Conservation (phyloP, 2,329 filamentous ascomycete genomes). For the Cercospora janseana region DNA sequence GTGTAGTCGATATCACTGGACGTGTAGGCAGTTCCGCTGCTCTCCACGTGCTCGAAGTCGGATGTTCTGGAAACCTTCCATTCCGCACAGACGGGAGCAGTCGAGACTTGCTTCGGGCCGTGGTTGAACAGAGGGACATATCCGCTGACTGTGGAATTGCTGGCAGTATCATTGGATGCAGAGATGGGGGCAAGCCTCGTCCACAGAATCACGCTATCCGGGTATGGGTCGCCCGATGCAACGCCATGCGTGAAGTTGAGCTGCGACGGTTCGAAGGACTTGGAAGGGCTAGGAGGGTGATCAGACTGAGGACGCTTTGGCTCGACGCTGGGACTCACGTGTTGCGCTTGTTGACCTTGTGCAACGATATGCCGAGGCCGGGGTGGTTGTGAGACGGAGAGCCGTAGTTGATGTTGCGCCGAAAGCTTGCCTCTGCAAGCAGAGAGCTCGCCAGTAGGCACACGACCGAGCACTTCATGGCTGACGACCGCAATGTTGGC, state of each 20-base stretch:
- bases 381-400: slow-evolving; percentile 65
- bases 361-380: slow-evolving; percentile 62
- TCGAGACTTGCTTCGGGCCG: slow-evolving; percentile 55
- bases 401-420: slow-evolving; percentile 63
- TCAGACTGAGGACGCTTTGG: neutral
- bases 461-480: slow-evolving; percentile 21
- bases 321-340: slow-evolving; percentile 12
- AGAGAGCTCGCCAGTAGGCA: slow-evolving; percentile 19
- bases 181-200: slow-evolving; percentile 42
- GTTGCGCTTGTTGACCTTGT: slow-evolving; percentile 58
- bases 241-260: slow-evolving; percentile 63
- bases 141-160: slow-evolving; percentile 56
- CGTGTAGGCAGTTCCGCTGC: slow-evolving; percentile 63
- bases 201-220: slow-evolving; percentile 44
- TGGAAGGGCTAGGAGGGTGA: slow-evolving; percentile 38
- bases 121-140: slow-evolving; percentile 54
- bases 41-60: slow-evolving; percentile 50
- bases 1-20: slow-evolving; percentile 74
- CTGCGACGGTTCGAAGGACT: slow-evolving; percentile 46
- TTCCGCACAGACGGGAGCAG: slow-evolving; percentile 64
- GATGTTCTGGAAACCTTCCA: slow-evolving; percentile 59
- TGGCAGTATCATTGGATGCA: slow-evolving; percentile 40
- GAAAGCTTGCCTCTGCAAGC: slow-evolving; percentile 30
- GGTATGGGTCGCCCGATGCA: slow-evolving; percentile 46
- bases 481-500: no score